These are phyloP conservation scores for Beauveria asiatica DNA, from an alignment of 2,329 filamentous ascomycete genomes.

Conservation along the genomic window DNA sequence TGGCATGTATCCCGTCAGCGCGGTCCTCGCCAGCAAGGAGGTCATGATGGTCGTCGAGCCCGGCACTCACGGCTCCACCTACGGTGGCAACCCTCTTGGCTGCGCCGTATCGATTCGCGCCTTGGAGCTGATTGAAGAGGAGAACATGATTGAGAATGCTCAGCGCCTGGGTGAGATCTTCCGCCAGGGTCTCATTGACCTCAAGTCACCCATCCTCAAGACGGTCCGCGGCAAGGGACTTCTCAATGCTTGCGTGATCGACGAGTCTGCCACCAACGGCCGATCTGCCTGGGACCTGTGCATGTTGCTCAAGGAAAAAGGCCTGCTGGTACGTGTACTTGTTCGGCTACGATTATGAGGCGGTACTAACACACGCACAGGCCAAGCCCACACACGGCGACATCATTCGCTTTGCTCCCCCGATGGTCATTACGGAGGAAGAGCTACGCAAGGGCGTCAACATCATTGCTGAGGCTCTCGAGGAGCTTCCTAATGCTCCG, in stretches of 20 bases:
- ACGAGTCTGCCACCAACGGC: constrained; percentile 76
- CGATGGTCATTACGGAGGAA: constrained; percentile 84
- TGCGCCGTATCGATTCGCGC: constrained; percentile 94
- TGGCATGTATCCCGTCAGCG: constrained; percentile 98
- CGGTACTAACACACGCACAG: constrained; percentile 36
- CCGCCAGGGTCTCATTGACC: constrained; percentile 64
- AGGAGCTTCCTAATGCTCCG: constrained; percentile 62
- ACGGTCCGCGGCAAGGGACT: constrained; percentile 84
- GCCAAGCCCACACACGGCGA: constrained; percentile 98
- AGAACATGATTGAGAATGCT: constrained; percentile 75
- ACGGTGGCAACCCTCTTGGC: constrained; percentile 91
- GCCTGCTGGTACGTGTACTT: constrained; percentile 61
- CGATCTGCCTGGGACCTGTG: constrained; percentile 94
- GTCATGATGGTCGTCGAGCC: constrained; percentile 95
- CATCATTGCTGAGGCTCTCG: constrained; percentile 75
- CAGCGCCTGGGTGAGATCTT: constrained; percentile 75
- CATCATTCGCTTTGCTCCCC: constrained; percentile 96
- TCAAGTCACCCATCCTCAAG: constrained; percentile 75
- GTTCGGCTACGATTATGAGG: background rate
- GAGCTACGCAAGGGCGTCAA: constrained; percentile 69
- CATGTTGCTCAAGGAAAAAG: constrained; percentile 91
- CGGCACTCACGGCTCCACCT: constrained; percentile 96
- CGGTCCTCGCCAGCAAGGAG: constrained; percentile 78
- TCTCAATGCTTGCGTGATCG: constrained; percentile 92
- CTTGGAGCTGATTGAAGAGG: constrained; percentile 87